These are phyloP conservation scores for Eustoma russellianum DNA, from an alignment of 257 asterid species.

Conservation along the genomic window DNA sequence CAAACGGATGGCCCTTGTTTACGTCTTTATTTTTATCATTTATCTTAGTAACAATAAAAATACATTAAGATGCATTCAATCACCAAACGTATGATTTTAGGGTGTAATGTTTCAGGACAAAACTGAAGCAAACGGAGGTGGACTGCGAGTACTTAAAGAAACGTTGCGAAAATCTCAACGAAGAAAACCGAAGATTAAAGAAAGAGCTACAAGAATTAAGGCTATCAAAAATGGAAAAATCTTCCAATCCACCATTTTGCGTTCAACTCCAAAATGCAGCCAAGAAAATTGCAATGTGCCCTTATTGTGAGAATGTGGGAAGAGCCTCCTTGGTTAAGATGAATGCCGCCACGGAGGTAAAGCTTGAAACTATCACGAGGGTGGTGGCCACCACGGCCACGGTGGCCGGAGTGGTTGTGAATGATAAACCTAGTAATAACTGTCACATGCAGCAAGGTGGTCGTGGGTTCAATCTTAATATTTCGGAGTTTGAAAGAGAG, in stretches of 20 bases:
- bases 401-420: neutral
- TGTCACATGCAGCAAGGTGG: neutral
- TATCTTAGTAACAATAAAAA: no score
- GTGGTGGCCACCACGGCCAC: neutral
- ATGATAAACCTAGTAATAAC: neutral
- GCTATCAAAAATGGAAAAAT: conserved; percentile 17
- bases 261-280: conserved; percentile 6
- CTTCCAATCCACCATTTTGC: conserved; percentile 6
- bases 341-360: conserved; percentile 3
- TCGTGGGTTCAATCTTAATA: no score
- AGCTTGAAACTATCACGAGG: neutral
- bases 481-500: no score
- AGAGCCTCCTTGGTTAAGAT: neutral
- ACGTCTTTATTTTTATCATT: no score
- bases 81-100: no score
- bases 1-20: no score
- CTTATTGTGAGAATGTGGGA: conserved; percentile 14
- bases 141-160: conserved; percentile 62
- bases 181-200: conserved; percentile 51
- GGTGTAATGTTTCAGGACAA: conserved; percentile 36
- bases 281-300: conserved; percentile 6
- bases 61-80: no score
- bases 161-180: conserved; percentile 38
- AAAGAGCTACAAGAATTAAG: conserved; percentile 47
- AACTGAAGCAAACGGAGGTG: conserved; percentile 74